These are phyloP conservation scores for Sclerotinia nivalis DNA, from an alignment of 2,329 filamentous ascomycete species.

Conservation along the genomic window DNA sequence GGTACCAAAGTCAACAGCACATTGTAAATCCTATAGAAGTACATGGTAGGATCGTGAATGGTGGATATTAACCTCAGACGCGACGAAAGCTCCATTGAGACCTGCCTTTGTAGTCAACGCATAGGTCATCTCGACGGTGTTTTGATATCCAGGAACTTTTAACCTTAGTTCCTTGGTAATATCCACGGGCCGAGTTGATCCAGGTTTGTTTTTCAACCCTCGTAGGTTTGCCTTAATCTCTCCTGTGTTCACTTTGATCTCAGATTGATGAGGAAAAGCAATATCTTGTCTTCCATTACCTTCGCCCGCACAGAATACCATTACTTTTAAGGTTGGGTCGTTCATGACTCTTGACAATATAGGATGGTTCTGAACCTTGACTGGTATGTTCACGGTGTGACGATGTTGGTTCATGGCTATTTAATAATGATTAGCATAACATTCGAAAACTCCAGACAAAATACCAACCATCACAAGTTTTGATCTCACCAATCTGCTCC, in stretches of 20 bases:
- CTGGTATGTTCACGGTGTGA: conserved; percentile 56
- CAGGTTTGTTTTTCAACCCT: conserved; percentile 93
- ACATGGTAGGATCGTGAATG: conserved; percentile 28
- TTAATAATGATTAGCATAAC: conserved; percentile 20
- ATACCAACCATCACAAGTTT: conserved; percentile 70
- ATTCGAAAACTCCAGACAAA: not conserved
- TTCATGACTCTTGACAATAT: conserved; percentile 32
- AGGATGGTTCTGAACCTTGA: conserved; percentile 53
- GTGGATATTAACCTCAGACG: conserved; percentile 25
- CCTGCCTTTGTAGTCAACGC: conserved; percentile 84
- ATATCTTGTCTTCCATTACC: conserved; percentile 69
- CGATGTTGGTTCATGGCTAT: conserved; percentile 42
- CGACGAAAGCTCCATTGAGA: conserved; percentile 33
- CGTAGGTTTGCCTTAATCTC: conserved; percentile 92
- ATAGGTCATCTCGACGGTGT: conserved; percentile 84
- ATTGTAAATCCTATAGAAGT: conserved; percentile 21
- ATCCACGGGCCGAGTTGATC: conserved; percentile 90
- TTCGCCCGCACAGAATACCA: conserved; percentile 80
- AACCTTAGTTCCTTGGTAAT: conserved; percentile 76
- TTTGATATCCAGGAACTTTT: conserved; percentile 66
- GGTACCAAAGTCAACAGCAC: not conserved
- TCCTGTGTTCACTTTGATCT: conserved; percentile 84
- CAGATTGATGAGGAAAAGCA: conserved; percentile 87
- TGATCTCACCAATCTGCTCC: conserved; percentile 62
- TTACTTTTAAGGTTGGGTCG: conserved; percentile 57